Percentiles rank a stretch among this genome's conserved stretches.
phyloP scores from a whole-genome alignment of 441 rosid species.

The Gossypium laxum region DNA sequence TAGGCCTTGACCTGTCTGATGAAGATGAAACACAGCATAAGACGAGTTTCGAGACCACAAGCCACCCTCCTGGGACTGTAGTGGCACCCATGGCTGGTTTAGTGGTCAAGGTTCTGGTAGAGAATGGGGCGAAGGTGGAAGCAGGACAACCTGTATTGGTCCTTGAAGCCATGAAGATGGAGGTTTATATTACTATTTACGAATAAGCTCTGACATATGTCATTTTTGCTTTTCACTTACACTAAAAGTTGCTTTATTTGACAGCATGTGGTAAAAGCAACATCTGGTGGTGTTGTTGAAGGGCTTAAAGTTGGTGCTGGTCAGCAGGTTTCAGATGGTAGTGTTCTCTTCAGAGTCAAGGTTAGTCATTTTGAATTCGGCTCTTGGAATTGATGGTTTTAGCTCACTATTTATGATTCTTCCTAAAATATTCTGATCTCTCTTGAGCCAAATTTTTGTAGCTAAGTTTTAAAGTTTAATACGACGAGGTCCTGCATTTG shows the following conservation, averaged over 20 bases:
- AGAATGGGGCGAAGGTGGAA: slow-evolving; percentile 59
- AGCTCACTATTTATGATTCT: background rate
- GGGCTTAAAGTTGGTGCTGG: slow-evolving; percentile 65
- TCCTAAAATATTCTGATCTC: background rate
- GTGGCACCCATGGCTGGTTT: slow-evolving; percentile 94
- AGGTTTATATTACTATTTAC: slow-evolving; percentile 42
- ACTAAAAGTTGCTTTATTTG: background rate
- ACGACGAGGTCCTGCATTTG: background rate
- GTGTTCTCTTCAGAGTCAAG: slow-evolving; percentile 66
- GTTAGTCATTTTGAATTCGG: slow-evolving; percentile 32
- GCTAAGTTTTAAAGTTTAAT: too few species aligned
- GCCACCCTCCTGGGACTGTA: slow-evolving; percentile 58
- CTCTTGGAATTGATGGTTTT: background rate
- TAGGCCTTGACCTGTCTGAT: slow-evolving; percentile 45
- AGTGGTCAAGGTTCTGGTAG: slow-evolving; percentile 75
- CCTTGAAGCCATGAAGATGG: slow-evolving; percentile 97
- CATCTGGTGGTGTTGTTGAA: slow-evolving; percentile 48
- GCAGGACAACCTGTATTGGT: slow-evolving; percentile 73
- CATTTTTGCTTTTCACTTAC: background rate
- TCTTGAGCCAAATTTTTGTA: background rate
- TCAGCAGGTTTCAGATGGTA: slow-evolving; percentile 65
- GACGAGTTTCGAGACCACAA: slow-evolving; percentile 38
- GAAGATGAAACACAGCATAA: slow-evolving; percentile 50
- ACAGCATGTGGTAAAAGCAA: slow-evolving; percentile 85
- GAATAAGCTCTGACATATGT: slow-evolving; percentile 7